Conservation (phyloP, 345 rosid genomes). For the Heritiera fomes region DNA sequence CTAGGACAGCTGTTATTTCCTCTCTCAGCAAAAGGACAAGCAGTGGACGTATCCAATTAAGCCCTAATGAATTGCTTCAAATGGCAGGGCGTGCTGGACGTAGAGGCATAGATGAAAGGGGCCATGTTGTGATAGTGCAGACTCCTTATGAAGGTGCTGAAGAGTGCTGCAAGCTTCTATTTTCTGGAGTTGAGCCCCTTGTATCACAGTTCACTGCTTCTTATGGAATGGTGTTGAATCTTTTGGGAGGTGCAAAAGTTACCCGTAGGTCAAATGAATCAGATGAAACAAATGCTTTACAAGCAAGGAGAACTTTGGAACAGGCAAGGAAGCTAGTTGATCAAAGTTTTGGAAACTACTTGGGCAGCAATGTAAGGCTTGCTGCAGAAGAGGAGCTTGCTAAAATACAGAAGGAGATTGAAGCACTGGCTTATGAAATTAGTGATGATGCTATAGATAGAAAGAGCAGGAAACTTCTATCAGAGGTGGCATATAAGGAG, state of each 20-base stretch:
- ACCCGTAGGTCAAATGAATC: slow-evolving; percentile 57
- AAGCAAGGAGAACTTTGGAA: slow-evolving; percentile 78
- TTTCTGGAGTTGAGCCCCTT: slow-evolving; percentile 88
- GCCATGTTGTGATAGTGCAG: slow-evolving; percentile 83
- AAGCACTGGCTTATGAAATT: slow-evolving; percentile 61
- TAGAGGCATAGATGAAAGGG: slow-evolving; percentile 85
- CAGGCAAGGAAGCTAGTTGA: slow-evolving; percentile 94
- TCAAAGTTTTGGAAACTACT: slow-evolving; percentile 92
- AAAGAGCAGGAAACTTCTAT: slow-evolving; percentile 70
- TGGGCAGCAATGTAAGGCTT: slow-evolving; percentile 88
- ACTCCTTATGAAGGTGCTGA: slow-evolving; percentile 89
- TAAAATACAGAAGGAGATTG: slow-evolving; percentile 69
- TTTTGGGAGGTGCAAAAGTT: slow-evolving; percentile 76
- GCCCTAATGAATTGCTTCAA: slow-evolving; percentile 87
- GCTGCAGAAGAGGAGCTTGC: slow-evolving; percentile 90
- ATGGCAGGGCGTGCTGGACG: slow-evolving; percentile 99
- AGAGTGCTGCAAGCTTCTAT: slow-evolving; percentile 83
- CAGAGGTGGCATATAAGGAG: slow-evolving; percentile 66
- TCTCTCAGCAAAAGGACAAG: slow-evolving; percentile 75
- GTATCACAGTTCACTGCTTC: slow-evolving; percentile 97
- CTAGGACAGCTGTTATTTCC: slow-evolving; percentile 88
- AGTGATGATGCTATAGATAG: slow-evolving; percentile 80
- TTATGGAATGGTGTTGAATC: slow-evolving; percentile 96
- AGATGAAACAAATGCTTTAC: slow-evolving; percentile 47
- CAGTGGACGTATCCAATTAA: slow-evolving; percentile 65